These are phyloP conservation scores for Aspergillus aculeatinus DNA, from an alignment of 2,329 filamentous ascomycete species.

Conservation along the genomic window DNA sequence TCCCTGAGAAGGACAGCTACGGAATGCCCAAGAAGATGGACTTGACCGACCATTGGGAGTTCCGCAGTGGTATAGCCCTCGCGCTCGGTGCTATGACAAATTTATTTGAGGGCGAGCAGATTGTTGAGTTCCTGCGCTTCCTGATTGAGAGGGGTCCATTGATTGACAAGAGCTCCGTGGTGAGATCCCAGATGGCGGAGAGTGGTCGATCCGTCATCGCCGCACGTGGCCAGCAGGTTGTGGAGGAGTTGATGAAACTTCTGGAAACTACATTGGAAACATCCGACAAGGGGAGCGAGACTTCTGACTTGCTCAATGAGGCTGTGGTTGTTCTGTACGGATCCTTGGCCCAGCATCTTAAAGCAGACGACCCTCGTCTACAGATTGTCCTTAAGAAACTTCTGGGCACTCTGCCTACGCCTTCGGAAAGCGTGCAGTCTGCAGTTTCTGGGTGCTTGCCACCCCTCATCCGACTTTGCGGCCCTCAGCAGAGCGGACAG, in stretches of 20 bases:
- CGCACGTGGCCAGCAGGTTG: conserved; percentile 73
- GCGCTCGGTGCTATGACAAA: conserved; percentile 80
- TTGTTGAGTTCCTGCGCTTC: conserved; percentile 79
- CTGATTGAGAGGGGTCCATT: conserved; percentile 82
- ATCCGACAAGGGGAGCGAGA: conserved; percentile 76
- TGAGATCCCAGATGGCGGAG: conserved; percentile 88
- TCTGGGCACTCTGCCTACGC: conserved; percentile 83
- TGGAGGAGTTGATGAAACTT: conserved; percentile 87
- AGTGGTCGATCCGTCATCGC: conserved; percentile 81
- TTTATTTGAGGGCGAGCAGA: conserved; percentile 64
- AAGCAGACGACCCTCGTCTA: conserved; percentile 79
- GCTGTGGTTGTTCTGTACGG: conserved; percentile 98
- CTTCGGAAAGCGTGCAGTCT: conserved; percentile 95
- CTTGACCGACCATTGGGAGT: conserved; percentile 85
- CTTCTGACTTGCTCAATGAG: conserved; percentile 88
- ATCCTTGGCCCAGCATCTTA: conserved; percentile 83
- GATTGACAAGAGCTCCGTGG: conserved; percentile 74
- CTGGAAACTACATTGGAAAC: conserved; percentile 87
- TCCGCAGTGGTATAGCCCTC: conserved; percentile 81
- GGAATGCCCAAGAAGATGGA: conserved; percentile 93
- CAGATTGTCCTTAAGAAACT: conserved; percentile 84
- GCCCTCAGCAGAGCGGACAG: conserved; percentile 66
- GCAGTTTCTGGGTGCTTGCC: conserved; percentile 93
- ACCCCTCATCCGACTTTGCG: conserved; percentile 79
- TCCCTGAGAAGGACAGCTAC: conserved; percentile 84